phyloP scores from a whole-genome alignment of 371 early-diverging fungal species.

The Umbelopsis sp. region DNA sequence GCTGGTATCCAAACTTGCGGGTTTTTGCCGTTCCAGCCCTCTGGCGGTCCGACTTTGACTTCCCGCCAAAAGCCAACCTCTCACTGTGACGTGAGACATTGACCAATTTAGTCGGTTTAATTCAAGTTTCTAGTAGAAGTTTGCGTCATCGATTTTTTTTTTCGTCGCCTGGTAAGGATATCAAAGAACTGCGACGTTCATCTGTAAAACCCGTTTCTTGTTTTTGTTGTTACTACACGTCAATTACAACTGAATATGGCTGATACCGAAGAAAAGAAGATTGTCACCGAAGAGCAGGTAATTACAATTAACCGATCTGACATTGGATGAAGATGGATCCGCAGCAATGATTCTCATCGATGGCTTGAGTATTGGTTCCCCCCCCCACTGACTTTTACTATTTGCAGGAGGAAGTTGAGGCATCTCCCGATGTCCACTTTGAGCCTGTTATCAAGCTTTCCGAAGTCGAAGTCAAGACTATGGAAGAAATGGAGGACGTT shows the following conservation, averaged over 20 bases:
- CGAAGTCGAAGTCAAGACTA: conserved; percentile 90
- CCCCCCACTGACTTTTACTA: conserved; percentile 11
- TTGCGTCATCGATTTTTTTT: conserved; percentile 12
- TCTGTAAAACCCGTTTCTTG: not conserved
- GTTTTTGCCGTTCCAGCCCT: not conserved
- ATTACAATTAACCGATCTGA: not conserved
- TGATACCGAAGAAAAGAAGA: conserved; percentile 42
- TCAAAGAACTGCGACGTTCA: not conserved
- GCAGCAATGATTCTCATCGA: not conserved
- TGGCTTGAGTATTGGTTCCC: not conserved
- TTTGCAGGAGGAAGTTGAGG: conserved; percentile 77
- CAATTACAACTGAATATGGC: conserved; percentile 26
- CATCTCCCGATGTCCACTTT: conserved; percentile 92
- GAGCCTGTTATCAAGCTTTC: conserved; percentile 95
- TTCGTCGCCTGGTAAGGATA: not conserved
- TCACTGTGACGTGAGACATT: not conserved
- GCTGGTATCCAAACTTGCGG: not conserved
- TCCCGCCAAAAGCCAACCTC: too few relatives aligned
- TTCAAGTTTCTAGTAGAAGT: not conserved
- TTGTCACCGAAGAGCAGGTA: conserved; percentile 31
- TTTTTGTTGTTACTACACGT: conserved; percentile 14
- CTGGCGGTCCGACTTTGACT: not conserved
- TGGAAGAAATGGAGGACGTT: conserved; percentile 93
- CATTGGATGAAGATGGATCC: not conserved
- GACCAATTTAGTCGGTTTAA: not conserved